These are phyloP conservation scores for Termitomyces titanicus DNA, from an alignment of 768 basidiomycete species.

Conservation along the genomic window DNA sequence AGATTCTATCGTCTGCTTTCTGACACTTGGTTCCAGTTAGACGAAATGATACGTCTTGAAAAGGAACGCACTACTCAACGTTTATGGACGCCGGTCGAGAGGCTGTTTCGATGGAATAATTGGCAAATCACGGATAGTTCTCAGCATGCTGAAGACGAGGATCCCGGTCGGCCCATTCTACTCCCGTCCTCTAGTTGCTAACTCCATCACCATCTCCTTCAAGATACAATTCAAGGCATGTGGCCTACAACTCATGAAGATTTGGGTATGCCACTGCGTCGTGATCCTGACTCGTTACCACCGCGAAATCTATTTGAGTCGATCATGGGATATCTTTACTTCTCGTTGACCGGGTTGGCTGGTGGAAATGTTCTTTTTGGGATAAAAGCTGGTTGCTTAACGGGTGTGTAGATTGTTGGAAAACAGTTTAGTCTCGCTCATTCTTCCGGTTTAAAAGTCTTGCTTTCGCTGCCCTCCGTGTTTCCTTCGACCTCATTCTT, in stretches of 20 bases:
- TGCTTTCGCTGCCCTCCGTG: constrained; percentile 59
- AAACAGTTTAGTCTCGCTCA: not conserved
- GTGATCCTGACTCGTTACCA: constrained; percentile 76
- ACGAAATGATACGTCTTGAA: constrained; percentile 56
- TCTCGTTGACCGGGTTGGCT: constrained; percentile 33
- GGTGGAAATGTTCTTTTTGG: constrained; percentile 66
- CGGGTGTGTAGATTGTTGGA: constrained; percentile 34
- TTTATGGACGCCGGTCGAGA: constrained; percentile 57
- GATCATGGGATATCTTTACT: constrained; percentile 43
- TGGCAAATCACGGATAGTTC: constrained; percentile 43
- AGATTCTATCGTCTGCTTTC: not conserved
- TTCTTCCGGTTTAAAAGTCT: constrained; percentile 30
- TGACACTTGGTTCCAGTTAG: constrained; percentile 42
- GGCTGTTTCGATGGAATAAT: constrained; percentile 37
- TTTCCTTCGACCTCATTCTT: constrained; percentile 49
- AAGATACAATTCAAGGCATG: constrained; percentile 54
- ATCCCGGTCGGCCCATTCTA: constrained; percentile 48
- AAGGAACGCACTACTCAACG: constrained; percentile 32
- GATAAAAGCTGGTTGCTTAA: constrained; percentile 65
- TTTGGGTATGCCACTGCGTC: constrained; percentile 49
- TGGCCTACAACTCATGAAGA: constrained; percentile 39
- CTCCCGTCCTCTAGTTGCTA: not conserved
- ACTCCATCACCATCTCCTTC: not conserved
- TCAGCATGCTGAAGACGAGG: constrained; percentile 59
- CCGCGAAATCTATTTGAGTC: constrained; percentile 58